Base-by-base conservation (phyloP, 345 rosid genomes). In the Eucalyptus regnans region DNA sequence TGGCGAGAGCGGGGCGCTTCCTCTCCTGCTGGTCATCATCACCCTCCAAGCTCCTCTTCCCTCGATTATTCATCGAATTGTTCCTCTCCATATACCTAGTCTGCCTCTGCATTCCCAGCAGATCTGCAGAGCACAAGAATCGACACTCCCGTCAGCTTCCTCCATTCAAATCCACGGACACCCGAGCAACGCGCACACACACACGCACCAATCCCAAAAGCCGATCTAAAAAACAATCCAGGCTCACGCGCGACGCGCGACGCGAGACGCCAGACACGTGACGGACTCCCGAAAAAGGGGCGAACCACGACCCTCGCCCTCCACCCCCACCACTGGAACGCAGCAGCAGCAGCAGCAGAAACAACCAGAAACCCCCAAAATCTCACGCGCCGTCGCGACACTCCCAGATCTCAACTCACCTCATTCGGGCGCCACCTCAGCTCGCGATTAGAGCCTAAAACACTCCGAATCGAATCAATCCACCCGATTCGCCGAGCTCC, bases 81-180 rank as follows among this genome's bases (percentile, higher is more conserved):
- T 93, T 92, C 87, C 96, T 92, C 90, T 93, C 95, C 94, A 93
- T 92, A 41, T 92, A 95, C 93, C 95, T 94, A 15, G 96, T 92
- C n/a, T 92, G 95, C 92, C 93, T 94, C 88, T 92, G 89, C 89
- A 88, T 90, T 89, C 50, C 88, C 87, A 49, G 44, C 58, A 25
- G 23, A 90, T 56, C 87, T 62, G 22, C 66, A 50, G 12, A 88
- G 31, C 52, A 88, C 56, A 14, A 62, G 81, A 87, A 87, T 48
- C 86, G 64, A 62, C 76, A 31, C 49, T 27, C 8, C 48, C 17
- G 10, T 87, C 76, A 87, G 80, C 64, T 18, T 29, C 60, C 83
- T 18, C 87, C 46, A 37, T 54, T 60, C 44, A 54, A 68, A 50
- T 50, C 23, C 84, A 23, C 88, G 56, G 18, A 27, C 9, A 76